phyloP scores from a whole-genome alignment of 108 stramenopile species.

The Stephanodiscus minutulus region DNA sequence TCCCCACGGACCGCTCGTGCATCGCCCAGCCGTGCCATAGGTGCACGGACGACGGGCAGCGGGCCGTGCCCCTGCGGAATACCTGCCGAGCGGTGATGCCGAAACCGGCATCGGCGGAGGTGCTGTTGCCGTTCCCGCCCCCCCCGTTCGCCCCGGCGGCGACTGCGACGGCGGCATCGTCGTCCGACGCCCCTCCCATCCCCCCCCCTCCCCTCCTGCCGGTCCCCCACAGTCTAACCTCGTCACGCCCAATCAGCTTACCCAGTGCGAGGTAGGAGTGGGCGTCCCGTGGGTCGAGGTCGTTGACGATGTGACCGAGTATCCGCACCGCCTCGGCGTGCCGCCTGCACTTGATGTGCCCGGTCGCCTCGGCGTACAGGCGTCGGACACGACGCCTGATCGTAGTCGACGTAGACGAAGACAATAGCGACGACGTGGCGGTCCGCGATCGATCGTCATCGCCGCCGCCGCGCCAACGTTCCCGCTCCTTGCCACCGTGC shows the following conservation, averaged over 20 bases:
- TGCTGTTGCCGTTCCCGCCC: not conserved
- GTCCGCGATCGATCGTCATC: not conserved
- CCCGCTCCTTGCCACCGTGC: not conserved
- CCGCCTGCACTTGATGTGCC: constrained; percentile 1
- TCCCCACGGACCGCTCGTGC: constrained; percentile 66
- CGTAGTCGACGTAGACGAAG: not conserved
- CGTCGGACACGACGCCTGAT: constrained; percentile 17
- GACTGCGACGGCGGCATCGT: not conserved
- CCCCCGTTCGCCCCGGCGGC: not conserved
- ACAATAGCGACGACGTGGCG: not conserved
- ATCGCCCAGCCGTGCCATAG: constrained; percentile 84
- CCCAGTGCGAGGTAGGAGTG: constrained; percentile 77
- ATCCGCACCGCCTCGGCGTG: constrained; percentile 55
- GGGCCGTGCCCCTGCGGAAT: constrained; percentile 57
- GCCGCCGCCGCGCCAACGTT: not conserved
- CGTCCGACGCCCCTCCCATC: constrained; percentile 26
- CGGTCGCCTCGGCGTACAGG: constrained; percentile 34
- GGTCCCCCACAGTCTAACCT: not conserved
- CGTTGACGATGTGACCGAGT: constrained; percentile 53
- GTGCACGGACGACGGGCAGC: constrained; percentile 70
- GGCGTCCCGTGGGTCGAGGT: constrained; percentile 60
- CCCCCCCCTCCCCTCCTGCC: constrained; percentile 47
- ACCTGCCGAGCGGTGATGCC: constrained; percentile 47
- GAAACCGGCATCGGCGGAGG: not conserved
- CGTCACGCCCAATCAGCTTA: constrained; percentile 59